phyloP scores from a whole-genome alignment of 2,329 filamentous ascomycete species.

The Zasmidium citrigriseum region DNA sequence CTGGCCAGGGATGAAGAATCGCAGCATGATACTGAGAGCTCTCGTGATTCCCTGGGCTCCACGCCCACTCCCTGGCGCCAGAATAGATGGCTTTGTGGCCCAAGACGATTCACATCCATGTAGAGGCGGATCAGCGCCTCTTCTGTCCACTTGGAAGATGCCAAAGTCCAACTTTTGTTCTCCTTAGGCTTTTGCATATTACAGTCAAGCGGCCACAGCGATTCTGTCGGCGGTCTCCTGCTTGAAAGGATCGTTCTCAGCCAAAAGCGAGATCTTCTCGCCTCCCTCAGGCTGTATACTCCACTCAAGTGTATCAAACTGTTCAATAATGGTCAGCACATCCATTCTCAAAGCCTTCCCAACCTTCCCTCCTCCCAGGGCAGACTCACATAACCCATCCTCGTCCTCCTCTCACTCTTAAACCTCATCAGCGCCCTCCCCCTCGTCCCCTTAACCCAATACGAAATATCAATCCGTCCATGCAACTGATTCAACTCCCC shows the following conservation, averaged over 20 bases:
- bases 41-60: too few relatives aligned
- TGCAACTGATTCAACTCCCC: constrained; percentile 88
- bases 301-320: constrained; percentile 91
- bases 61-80: too few relatives aligned
- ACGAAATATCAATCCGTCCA: constrained; percentile 83
- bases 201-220: neutral
- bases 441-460: constrained; percentile 80
- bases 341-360: too few relatives aligned
- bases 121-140: too few relatives aligned
- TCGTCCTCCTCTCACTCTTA: constrained; percentile 69
- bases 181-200: neutral
- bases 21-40: too few relatives aligned
- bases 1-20: too few relatives aligned
- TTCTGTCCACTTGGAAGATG: too few relatives aligned
- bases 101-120: too few relatives aligned
- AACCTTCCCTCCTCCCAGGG: neutral
- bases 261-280: constrained; percentile 71
- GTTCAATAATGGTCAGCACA: constrained; percentile 17
- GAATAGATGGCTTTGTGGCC: too few relatives aligned
- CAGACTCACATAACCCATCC: constrained; percentile 58
- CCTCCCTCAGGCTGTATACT: constrained; percentile 71
- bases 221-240: neutral
- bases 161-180: too few relatives aligned
- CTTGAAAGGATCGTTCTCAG: neutral
- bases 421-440: constrained; percentile 75